phyloP scores from a whole-genome alignment of 169 alveolate species.

The Eimeria praecox region DNA sequence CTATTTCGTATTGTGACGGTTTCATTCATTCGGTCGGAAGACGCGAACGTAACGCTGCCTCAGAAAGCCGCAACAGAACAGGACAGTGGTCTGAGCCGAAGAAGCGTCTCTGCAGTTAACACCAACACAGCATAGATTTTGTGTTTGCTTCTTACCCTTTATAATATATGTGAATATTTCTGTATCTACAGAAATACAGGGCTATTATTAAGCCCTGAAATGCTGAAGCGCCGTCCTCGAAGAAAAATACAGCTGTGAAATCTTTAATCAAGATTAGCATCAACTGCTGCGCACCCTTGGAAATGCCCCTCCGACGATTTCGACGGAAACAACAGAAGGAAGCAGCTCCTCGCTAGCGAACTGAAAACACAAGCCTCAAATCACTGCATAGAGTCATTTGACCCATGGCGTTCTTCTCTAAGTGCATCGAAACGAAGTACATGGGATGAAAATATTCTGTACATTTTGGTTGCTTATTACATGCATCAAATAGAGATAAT shows the following conservation, averaged over 20 bases:
- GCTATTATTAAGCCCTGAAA: not conserved
- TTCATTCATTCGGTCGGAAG: not conserved
- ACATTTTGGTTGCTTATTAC: not conserved
- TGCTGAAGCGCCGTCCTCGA: not conserved
- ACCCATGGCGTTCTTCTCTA: not conserved
- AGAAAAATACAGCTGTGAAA: not conserved
- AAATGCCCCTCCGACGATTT: constrained; percentile 35
- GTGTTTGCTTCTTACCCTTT: not conserved
- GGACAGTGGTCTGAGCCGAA: constrained; percentile 79
- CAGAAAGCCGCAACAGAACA: constrained; percentile 47
- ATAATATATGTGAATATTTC: not conserved
- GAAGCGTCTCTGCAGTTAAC: constrained; percentile 46
- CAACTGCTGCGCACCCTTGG: not conserved
- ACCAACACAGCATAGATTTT: not conserved
- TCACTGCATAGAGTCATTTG: not conserved
- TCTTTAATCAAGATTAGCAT: not conserved
- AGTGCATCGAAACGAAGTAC: too few relatives aligned
- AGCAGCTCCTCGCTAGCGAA: constrained; percentile 55
- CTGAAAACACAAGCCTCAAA: not conserved
- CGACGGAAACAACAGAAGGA: not conserved
- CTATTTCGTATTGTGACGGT: not conserved
- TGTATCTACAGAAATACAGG: not conserved
- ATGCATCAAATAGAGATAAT: not conserved
- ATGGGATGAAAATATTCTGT: not conserved
- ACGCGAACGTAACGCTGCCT: not conserved